Percentiles rank a stretch among this genome's conserved stretches.
These are phyloP conservation scores for Phyllostachys edulis DNA, from an alignment of 176 grass and related monocot species.

Conservation along the genomic window DNA sequence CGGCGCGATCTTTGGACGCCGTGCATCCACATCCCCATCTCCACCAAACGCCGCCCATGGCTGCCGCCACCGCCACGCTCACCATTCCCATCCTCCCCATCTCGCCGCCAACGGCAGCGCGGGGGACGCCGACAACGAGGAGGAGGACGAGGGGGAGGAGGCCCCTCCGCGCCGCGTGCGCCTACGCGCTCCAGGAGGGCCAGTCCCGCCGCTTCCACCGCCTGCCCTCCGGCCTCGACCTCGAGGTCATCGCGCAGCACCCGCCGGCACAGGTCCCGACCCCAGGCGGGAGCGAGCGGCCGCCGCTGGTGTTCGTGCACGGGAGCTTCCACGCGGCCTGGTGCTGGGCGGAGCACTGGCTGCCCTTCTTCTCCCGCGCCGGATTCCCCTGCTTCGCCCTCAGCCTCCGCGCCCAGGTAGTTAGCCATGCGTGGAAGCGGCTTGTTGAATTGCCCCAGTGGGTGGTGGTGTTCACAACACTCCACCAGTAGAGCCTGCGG, in stretches of 20 bases:
- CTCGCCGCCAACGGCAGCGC: neutral
- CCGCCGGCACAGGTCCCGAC: slow-evolving; percentile 2
- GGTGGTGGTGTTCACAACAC: neutral
- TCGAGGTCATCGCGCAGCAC: slow-evolving; percentile 75
- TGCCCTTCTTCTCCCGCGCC: slow-evolving; percentile 79
- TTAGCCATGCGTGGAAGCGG: neutral
- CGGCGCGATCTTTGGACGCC: neutral
- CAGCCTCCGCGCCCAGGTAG: slow-evolving; percentile 84
- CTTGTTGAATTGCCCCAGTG: neutral
- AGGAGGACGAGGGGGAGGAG: neutral
- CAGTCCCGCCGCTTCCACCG: slow-evolving; percentile 70
- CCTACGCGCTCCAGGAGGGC: slow-evolving; percentile 67
- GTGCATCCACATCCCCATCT: neutral
- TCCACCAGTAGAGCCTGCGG: neutral
- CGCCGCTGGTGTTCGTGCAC: slow-evolving; percentile 81
- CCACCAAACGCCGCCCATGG: slow-evolving; percentile 12
- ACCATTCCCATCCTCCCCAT: neutral
- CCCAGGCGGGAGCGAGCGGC: neutral
- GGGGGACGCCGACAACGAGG: neutral
- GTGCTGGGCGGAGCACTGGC: slow-evolving; percentile 93
- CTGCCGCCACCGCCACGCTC: neutral
- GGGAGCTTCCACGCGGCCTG: slow-evolving; percentile 97
- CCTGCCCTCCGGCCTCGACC: slow-evolving; percentile 72
- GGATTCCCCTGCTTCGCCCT: slow-evolving; percentile 81
- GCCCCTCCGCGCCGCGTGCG: slow-evolving; percentile 13